These are phyloP conservation scores for Vitis hybrid DNA, from an alignment of 177 flowering plant species.

Conservation along the genomic window DNA sequence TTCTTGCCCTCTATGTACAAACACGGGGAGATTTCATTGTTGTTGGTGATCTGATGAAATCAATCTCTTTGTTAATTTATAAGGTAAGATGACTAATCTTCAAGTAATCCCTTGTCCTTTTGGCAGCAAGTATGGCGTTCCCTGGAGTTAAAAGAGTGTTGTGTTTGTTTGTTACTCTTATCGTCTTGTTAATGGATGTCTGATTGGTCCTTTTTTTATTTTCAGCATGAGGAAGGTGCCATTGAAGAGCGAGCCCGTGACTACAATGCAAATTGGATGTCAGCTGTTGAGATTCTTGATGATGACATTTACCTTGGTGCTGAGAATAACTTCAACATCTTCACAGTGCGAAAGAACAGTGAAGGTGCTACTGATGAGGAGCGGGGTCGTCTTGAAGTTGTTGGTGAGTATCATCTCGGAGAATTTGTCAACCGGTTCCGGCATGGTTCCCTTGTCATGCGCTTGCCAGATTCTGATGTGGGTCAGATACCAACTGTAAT, in stretches of 20 bases:
- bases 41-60: conserved; percentile 98
- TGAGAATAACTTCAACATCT: conserved; percentile 84
- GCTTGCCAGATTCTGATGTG: conserved; percentile 91
- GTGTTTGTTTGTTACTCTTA: not conserved
- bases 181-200: not conserved
- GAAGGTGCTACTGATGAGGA: conserved; percentile 99
- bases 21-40: conserved; percentile 98
- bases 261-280: conserved; percentile 98
- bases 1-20: conserved; percentile 92
- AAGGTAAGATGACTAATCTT: conserved; percentile 50
- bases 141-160: not conserved
- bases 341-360: conserved; percentile 90
- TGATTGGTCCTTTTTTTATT: conserved; percentile 7
- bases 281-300: conserved; percentile 92
- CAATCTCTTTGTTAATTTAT: conserved; percentile 83
- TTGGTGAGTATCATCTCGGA: conserved; percentile 95
- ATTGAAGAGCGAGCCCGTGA: conserved; percentile 97
- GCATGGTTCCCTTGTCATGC: conserved; percentile 99
- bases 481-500: conserved; percentile 95
- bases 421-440: conserved; percentile 87
- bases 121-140: not conserved
- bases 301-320: conserved; percentile 95
- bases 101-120: not conserved
- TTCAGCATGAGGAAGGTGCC: conserved; percentile 95
- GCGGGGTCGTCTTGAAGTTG: conserved; percentile 87